Evolutionary conservation across 2,329 filamentous ascomycete species (phyloP), one percentile per base, ranked within the genome.

Genomic region (Arachnopeziza araneosa): DNA sequence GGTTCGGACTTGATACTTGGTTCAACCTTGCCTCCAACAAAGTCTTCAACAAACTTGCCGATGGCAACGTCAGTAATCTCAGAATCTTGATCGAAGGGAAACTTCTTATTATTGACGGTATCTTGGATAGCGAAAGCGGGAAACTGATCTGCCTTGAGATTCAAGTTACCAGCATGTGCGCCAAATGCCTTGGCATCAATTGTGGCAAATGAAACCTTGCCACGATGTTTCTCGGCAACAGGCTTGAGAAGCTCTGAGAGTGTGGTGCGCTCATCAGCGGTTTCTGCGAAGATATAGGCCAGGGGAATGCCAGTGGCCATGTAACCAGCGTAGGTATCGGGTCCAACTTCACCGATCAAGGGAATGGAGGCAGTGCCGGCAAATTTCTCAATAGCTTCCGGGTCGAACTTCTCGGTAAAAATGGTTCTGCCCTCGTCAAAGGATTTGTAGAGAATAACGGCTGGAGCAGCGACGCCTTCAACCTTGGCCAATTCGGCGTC

Each of bases 1-100:
- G 92, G 90, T 84, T 99, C 95, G 66, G 93, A 97, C 86, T 99
- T 99, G 85, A 99, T 89, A 83, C 90, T 96, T 70, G 95, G 90
- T 77, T 96, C 88, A 67, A 98, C 76, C 83, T 96, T 96, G 79
- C 93, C 95, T 63, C 84, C 83, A 61, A 87, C 79, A 75, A 93
- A 97, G 69, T 95, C 86, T 67, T 95, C 84, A 62, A 97, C 89
- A 75, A 98, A 99, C 69, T 86, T 79, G 75, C 83, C 84, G 72
- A 99, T 88, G 66, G 83, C 79, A 50, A 83, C 81, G 14, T 62
- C 63, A 75, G 88, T 84, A 70, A 99, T 84, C 76, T 90, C 85
- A 79, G 88, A 86, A 68, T 87, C 84, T 78, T 93, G 89, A 77
- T 95, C 90, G 75, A 86, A 97, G 72, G 95, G 95, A 83, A 89